Base-by-base conservation (phyloP, 192 early-diverging fungal species). In the Coemansia sp. region DNA sequence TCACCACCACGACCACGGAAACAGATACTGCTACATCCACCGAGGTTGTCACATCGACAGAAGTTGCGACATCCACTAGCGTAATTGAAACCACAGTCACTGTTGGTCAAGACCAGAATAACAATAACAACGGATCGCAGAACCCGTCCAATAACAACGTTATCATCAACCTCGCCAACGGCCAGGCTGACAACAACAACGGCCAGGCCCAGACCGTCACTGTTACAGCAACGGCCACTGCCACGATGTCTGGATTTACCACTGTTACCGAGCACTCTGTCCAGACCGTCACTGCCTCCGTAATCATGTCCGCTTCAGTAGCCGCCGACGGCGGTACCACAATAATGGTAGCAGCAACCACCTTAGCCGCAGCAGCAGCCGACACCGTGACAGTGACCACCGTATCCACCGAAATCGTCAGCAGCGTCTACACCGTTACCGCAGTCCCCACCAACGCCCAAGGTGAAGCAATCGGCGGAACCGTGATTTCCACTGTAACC, bases 11-110 rank as follows among this genome's bases (percentile, higher is more conserved):
- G 7, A n/a, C 35, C 8, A 37, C 45, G 57, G 28, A 14, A 51
- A 52, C 53, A n/a, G 37, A 57, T 12, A 67, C 66, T 12, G 64
- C 69, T 15, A 62, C 62, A 14, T 32, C 37, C 1, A 55, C 64
- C 0, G 38, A 8, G 9, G 61, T 63, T 20, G 20, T 11, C 4
- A 55, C 62, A 2, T 51, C 62, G 8, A 61, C 57, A 36, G 59
- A 66, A 2, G 18, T 35, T 2, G 8, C 56, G 2, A 68, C 69
- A 11, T 36, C 54, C 32, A 17, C 45, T 1, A 43, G 45, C 2
- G 45, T 63, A 22, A 15, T 61, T 15, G 15, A 34, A 9, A 17
- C 36, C 14, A 61, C 37, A 39, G 41, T 34, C 2, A 72, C 70
- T 11, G 52, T 54, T 17, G 66, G 58, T 15, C 45, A 48, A 12